These are phyloP conservation scores for Aspergillus saccharolyticus DNA, from an alignment of 495 filamentous ascomycete genomes.

Conservation along the genomic window DNA sequence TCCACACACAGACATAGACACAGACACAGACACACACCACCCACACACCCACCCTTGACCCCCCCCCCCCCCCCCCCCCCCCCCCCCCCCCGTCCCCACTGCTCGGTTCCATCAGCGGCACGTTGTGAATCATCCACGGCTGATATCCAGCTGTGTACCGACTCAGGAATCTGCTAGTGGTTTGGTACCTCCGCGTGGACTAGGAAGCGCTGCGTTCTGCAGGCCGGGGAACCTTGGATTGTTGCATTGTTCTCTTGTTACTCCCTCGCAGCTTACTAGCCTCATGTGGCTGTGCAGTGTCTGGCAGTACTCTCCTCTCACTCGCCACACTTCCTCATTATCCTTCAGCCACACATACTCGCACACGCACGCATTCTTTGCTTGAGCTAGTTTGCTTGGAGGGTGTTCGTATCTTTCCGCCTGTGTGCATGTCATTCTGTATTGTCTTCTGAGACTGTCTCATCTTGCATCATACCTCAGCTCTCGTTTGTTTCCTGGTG, in stretches of 20 bases:
- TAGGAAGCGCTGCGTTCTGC: conserved; percentile 18
- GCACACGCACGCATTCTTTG: background rate
- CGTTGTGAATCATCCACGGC: conserved; percentile 20
- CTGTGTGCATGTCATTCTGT: background rate
- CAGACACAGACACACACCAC: conserved; percentile 14
- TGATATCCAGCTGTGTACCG: conserved; percentile 1
- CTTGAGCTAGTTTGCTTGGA: background rate
- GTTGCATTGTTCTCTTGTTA: background rate
- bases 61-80: conserved; percentile 5
- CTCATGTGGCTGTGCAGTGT: conserved; percentile 22
- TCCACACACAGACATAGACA: conserved; percentile 10
- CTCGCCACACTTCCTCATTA: conserved; percentile 10
- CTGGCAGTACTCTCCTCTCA: background rate
- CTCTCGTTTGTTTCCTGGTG: background rate
- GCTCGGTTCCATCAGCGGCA: conserved; percentile 24
- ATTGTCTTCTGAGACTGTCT: background rate
- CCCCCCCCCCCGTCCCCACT: conserved; percentile 20
- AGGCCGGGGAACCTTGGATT: conserved; percentile 17
- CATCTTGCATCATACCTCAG: background rate
- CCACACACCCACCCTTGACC: background rate
- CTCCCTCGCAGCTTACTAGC: conserved; percentile 3
- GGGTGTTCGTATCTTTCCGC: too few species aligned
- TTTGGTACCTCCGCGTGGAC: background rate
- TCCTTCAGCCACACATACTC: background rate
- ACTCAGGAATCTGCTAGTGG: background rate